Evolutionary conservation across 495 filamentous ascomycete genomes (phyloP).

Genomic region (Xylaria scruposa): DNA sequence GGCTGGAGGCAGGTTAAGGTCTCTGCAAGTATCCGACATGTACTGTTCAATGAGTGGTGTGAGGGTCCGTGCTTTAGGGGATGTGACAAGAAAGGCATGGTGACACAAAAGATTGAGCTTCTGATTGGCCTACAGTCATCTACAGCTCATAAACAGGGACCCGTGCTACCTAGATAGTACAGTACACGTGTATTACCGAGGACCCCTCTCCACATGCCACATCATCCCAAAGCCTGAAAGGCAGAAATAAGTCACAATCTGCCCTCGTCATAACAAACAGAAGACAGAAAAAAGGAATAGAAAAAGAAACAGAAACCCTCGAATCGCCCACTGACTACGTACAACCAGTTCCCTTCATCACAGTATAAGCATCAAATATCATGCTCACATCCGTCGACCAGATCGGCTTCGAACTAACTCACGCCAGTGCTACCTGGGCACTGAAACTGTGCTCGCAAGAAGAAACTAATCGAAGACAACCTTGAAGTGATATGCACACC

Average conservation of each 20-base stretch:
- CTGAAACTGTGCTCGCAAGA: neutral
- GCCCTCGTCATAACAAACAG: neutral
- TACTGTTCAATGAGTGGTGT: neutral
- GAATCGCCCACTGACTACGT: too few species aligned
- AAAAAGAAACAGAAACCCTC: neutral
- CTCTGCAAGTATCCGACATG: neutral
- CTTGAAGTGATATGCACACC: too few species aligned
- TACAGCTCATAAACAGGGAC: neutral
- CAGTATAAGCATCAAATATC: neutral
- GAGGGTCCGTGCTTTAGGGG: conserved; percentile 20
- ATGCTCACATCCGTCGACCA: neutral
- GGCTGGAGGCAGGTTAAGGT: neutral
- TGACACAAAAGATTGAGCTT: neutral
- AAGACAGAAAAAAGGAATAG: neutral
- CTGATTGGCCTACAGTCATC: conserved; percentile 4
- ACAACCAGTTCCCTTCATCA: neutral
- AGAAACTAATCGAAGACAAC: neutral
- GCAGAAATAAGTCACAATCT: neutral
- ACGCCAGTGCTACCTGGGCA: neutral
- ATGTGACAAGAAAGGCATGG: conserved; percentile 15
- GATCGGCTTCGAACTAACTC: neutral
- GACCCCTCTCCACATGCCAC: conserved; percentile 11
- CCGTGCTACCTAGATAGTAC: neutral
- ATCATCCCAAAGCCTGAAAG: neutral
- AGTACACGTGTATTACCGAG: conserved; percentile 7